These are phyloP conservation scores for Cutaneotrichosporon curvatum DNA, from an alignment of 1,284 basidiomycete species.

Conservation along the genomic window DNA sequence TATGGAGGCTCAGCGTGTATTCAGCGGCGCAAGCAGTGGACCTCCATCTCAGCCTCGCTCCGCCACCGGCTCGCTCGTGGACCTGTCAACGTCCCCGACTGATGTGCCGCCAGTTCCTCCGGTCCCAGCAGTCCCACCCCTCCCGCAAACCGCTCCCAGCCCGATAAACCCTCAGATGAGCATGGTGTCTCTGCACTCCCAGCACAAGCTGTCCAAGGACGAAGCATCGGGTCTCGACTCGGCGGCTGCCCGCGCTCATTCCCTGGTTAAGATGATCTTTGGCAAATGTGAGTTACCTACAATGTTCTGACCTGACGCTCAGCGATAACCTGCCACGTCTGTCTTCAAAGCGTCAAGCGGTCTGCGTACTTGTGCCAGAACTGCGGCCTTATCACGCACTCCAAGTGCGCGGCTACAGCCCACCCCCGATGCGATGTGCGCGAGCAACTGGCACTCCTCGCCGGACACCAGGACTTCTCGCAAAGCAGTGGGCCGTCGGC, in stretches of 20 bases:
- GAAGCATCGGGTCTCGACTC: background rate
- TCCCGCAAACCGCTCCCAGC: too few relatives aligned
- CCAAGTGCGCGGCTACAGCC: constrained; percentile 66
- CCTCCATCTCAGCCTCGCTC: constrained; percentile 6
- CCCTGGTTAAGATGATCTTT: constrained; percentile 48
- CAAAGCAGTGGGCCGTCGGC: too few relatives aligned
- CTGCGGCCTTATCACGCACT: constrained; percentile 81
- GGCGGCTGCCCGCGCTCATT: constrained; percentile 52
- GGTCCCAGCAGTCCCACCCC: background rate
- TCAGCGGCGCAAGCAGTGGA: constrained; percentile 9
- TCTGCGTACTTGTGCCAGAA: constrained; percentile 79
- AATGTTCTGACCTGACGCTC: constrained; percentile 45
- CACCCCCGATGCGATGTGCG: constrained; percentile 70
- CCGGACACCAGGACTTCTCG: constrained; percentile 23
- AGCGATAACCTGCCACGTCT: constrained; percentile 85
- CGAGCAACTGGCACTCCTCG: constrained; percentile 30
- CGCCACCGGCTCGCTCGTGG: constrained; percentile 10
- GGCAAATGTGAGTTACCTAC: too few relatives aligned
- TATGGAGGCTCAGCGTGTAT: constrained; percentile 52
- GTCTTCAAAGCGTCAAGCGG: constrained; percentile 71
- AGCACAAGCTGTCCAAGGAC: constrained; percentile 6
- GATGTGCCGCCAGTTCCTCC: background rate
- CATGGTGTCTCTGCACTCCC: constrained; percentile 17
- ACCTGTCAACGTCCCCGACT: constrained; percentile 4
- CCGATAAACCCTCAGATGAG: constrained; percentile 11